These are phyloP conservation scores for Trichoderma parareesei DNA, from an alignment of 495 filamentous ascomycete species.

Conservation along the genomic window DNA sequence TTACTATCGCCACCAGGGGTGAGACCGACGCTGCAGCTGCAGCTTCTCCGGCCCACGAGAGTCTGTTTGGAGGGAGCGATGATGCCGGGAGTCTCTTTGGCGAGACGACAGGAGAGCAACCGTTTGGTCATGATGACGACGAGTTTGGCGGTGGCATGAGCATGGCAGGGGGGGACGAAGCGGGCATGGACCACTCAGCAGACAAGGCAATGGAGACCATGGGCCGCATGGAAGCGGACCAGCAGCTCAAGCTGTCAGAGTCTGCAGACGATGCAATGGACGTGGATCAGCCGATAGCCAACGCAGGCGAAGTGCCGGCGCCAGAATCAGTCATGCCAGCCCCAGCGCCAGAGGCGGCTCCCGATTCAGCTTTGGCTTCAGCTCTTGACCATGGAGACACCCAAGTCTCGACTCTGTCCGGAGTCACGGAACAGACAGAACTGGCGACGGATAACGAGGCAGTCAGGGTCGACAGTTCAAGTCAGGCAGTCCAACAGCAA, in stretches of 20 bases:
- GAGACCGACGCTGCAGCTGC: conserved; percentile 26
- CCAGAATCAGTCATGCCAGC: not conserved
- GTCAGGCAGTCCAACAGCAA: not conserved
- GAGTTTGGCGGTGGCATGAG: conserved; percentile 76
- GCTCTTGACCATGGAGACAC: not conserved
- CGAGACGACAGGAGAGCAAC: conserved; percentile 46
- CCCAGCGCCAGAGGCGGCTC: not conserved
- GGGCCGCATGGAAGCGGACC: not conserved
- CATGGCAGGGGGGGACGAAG: conserved; percentile 34
- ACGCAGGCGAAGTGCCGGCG: too few relatives aligned
- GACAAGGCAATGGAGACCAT: conserved; percentile 31
- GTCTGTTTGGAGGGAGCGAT: conserved; percentile 45
- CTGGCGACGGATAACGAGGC: not conserved
- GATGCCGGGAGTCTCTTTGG: conserved; percentile 48
- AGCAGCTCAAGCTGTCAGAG: not conserved
- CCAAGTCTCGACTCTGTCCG: not conserved
- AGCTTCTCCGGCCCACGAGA: conserved; percentile 69
- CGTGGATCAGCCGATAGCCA: not conserved
- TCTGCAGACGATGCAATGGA: conserved; percentile 4
- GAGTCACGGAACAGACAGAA: not conserved
- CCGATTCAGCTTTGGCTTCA: not conserved
- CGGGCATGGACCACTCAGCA: conserved; percentile 39
- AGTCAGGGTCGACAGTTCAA: not conserved
- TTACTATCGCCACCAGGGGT: not conserved
- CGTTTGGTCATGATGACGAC: conserved; percentile 76